Evolutionary conservation across 1,139 yeast species (phyloP).

Genomic region (Pichia sp.): DNA sequence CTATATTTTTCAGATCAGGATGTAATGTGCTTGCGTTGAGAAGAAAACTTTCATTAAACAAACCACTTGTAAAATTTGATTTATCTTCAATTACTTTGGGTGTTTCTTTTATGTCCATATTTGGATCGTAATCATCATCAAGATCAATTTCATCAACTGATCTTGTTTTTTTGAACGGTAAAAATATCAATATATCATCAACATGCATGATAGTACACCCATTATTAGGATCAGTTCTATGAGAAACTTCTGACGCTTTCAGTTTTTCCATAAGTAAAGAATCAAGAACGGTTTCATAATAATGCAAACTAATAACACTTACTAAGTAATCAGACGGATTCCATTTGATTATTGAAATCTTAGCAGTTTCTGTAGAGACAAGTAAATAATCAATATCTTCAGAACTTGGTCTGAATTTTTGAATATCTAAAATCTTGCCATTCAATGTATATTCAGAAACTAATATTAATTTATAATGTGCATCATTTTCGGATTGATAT

Average conservation of each 20-base stretch:
- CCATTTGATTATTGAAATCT: slow-evolving; percentile 73
- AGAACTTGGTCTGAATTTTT: slow-evolving; percentile 37
- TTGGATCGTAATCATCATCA: slow-evolving; percentile 27
- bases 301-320: slow-evolving; percentile 75
- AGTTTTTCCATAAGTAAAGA: slow-evolving; percentile 45
- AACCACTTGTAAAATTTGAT: slow-evolving; percentile 31
- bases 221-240: slow-evolving; percentile 61
- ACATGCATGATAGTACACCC: slow-evolving; percentile 61
- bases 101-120: slow-evolving; percentile 5
- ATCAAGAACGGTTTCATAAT: slow-evolving; percentile 67
- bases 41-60: slow-evolving; percentile 50
- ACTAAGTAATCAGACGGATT: slow-evolving; percentile 47
- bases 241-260: slow-evolving; percentile 37
- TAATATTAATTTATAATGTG: slow-evolving; percentile 40
- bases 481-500: slow-evolving; percentile 16
- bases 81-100: slow-evolving; percentile 19
- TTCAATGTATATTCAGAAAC: slow-evolving; percentile 64
- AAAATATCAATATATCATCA: slow-evolving; percentile 65
- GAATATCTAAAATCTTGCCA: slow-evolving; percentile 62
- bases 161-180: slow-evolving; percentile 57
- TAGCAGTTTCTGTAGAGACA: slow-evolving; percentile 69
- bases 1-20: slow-evolving; percentile 51
- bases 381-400: slow-evolving; percentile 53
- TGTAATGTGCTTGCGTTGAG: slow-evolving; percentile 54
- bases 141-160: slow-evolving; percentile 39